Evolutionary conservation across 225 moss, liverwort and hornwort species (phyloP).

Genomic region (Bryoerythrophyllum caledonicum): DNA sequence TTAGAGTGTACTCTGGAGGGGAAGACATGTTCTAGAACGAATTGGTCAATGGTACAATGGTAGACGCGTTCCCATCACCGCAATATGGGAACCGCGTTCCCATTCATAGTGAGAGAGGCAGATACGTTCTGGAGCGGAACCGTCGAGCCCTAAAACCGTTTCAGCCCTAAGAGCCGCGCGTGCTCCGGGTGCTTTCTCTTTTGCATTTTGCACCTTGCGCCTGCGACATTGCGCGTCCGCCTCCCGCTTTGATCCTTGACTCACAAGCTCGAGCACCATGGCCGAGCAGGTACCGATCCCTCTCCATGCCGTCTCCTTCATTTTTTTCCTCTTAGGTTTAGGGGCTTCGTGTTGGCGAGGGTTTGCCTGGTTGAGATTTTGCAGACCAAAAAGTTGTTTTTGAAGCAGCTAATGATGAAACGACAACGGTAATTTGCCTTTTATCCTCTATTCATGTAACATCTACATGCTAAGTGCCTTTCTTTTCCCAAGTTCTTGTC

Average conservation of each 20-base stretch:
- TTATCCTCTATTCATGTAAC: no score
- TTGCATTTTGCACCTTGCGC: slow-evolving; percentile 24
- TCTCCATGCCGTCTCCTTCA: no score
- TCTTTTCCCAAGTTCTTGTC: no score
- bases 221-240: slow-evolving; percentile 5
- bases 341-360: slow-evolving; percentile 8
- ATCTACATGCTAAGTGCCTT: no score
- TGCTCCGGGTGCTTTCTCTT: background rate
- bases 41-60: background rate
- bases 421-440: no score
- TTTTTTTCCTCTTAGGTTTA: background rate
- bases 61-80: background rate
- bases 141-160: slow-evolving; percentile 27
- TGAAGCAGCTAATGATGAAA: no score
- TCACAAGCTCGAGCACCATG: slow-evolving; percentile 33
- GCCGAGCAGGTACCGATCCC: slow-evolving; percentile 43
- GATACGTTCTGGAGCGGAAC: background rate
- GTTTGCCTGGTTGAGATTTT: background rate
- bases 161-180: slow-evolving; percentile 36
- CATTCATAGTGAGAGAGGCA: background rate
- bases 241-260: slow-evolving; percentile 8
- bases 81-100: background rate
- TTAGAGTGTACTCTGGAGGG: no score
- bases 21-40: fast-evolving
- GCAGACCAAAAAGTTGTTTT: slow-evolving; percentile 84